Conservation (phyloP, 352 stramenopile genomes). For the Phytopythium delawarense region DNA sequence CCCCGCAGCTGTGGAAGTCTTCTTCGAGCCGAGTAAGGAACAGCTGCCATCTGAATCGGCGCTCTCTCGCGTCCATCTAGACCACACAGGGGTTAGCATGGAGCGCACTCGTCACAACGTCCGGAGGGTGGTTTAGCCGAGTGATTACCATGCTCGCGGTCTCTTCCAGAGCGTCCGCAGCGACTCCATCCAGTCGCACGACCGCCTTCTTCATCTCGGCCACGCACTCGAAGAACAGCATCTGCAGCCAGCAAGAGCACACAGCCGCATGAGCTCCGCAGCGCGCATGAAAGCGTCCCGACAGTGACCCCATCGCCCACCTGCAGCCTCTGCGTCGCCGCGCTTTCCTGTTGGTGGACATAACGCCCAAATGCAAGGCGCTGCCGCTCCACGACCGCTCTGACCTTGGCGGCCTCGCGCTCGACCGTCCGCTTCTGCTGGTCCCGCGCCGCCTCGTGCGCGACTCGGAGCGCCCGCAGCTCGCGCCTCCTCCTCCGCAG, state of each 20-base stretch:
- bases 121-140: neutral
- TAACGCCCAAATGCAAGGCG: neutral
- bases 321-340: slow-evolving; percentile 1
- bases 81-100: neutral
- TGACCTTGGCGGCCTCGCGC: neutral
- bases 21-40: slow-evolving; percentile 33
- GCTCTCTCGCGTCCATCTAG: slow-evolving; percentile 15
- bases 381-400: neutral
- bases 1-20: slow-evolving; percentile 10
- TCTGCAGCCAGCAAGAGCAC: slow-evolving; percentile 10
- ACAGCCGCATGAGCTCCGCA: neutral
- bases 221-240: slow-evolving; percentile 33
- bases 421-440: neutral
- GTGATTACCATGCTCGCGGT: slow-evolving; percentile 44
- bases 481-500: neutral
- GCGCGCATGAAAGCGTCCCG: neutral
- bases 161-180: slow-evolving; percentile 18
- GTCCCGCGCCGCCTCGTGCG: neutral
- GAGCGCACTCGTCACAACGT: neutral
- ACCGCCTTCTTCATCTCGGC: slow-evolving; percentile 40
- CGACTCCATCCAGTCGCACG: slow-evolving; percentile 21
- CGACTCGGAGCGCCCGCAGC: neutral
- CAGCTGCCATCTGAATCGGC: slow-evolving; percentile 24
- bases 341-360: neutral
- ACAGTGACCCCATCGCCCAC: neutral